Evolutionary conservation across 331 rosid genomes (phyloP), one percentile per base, ranked within the genome.

Genomic region (Prunus yedoensis): DNA sequence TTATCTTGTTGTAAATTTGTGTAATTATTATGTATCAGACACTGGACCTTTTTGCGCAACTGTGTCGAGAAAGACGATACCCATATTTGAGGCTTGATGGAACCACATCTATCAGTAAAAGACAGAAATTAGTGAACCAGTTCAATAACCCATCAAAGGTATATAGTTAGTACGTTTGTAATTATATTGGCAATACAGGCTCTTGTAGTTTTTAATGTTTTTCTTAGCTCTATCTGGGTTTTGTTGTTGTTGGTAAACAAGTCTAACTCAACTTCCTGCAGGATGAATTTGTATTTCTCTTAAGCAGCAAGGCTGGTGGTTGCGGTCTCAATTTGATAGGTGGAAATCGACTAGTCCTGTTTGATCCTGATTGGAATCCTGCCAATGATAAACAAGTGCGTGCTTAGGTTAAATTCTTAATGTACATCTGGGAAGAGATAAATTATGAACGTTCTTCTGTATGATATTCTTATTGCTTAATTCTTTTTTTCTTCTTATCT

Each of bases 221-320:
- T 43, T 63, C 49, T 65, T 49, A 56, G 23, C 49, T 57, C 35
- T 69, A 38, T 66, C 20, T 75, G 71, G 23, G 23, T 30, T 47
- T 79, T 21, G 58, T n/a, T 18, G 58, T 60, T 60, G 43, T 60
- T 70, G 66, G 45, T 50, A 72, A 78, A 64, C 38, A 51, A 38
- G 54, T 12, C 9, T 64, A 28, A 65, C 61, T 71, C 76, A 59
- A 38, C 49, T 54, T 62, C 54, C 78, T 79, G 88, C 90, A 94
- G 98, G 98, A 90, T 49, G 91, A 94, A 78, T 94, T 94, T 80
- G 93, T 80, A 78, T 94, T 94, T 89, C 97, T 94, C 67, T 84
- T 94, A 70, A 94, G 98, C 90, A 94, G 98, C 85, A 94, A 94
- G 91, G 98, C 98, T 82, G 98, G 98, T 79, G 98, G 98, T 66